phyloP scores from a whole-genome alignment of 2,329 filamentous ascomycete genomes.

The Sporothrix phasma region DNA sequence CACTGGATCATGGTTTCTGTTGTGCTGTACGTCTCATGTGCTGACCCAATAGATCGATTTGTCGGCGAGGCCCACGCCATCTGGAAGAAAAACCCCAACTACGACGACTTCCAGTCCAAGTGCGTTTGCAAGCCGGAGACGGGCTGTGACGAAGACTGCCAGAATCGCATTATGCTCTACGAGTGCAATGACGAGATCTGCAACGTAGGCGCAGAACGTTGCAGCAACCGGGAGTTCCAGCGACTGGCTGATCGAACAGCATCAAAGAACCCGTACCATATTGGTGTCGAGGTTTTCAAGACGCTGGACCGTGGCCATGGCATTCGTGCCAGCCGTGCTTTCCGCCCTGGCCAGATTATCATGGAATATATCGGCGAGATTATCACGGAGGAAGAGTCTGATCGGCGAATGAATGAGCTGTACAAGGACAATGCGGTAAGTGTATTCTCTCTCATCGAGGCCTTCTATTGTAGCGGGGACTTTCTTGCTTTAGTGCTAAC shows the following conservation, averaged over 20 bases:
- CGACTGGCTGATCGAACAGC: slow-evolving; percentile 59
- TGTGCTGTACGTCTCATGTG: not conserved
- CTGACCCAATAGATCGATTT: slow-evolving; percentile 59
- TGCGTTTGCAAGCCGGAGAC: slow-evolving; percentile 70
- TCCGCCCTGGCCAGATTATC: slow-evolving; percentile 85
- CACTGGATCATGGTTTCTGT: not conserved
- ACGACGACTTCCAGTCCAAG: slow-evolving; percentile 63
- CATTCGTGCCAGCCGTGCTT: slow-evolving; percentile 80
- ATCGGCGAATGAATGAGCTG: slow-evolving; percentile 81
- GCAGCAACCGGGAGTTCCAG: slow-evolving; percentile 81
- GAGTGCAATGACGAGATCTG: slow-evolving; percentile 92
- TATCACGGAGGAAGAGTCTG: slow-evolving; percentile 88
- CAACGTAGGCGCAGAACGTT: slow-evolving; percentile 60
- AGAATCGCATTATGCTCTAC: slow-evolving; percentile 94
- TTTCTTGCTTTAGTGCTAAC: not conserved
- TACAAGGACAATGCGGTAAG: slow-evolving; percentile 89
- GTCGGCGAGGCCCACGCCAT: slow-evolving; percentile 70
- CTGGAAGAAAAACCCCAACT: slow-evolving; percentile 70
- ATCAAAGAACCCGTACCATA: slow-evolving; percentile 64
- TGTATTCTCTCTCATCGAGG: slow-evolving; percentile 12
- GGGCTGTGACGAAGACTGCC: slow-evolving; percentile 80
- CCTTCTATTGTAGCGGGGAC: not conserved
- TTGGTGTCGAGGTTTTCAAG: slow-evolving; percentile 92
- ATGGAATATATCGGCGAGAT: slow-evolving; percentile 98
- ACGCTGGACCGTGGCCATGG: slow-evolving; percentile 82